A percentile compares a stretch with the other conserved stretches of the same genome.
These are phyloP conservation scores for Adansonia grandidieri DNA, from an alignment of 441 rosid genomes.

Conservation along the genomic window DNA sequence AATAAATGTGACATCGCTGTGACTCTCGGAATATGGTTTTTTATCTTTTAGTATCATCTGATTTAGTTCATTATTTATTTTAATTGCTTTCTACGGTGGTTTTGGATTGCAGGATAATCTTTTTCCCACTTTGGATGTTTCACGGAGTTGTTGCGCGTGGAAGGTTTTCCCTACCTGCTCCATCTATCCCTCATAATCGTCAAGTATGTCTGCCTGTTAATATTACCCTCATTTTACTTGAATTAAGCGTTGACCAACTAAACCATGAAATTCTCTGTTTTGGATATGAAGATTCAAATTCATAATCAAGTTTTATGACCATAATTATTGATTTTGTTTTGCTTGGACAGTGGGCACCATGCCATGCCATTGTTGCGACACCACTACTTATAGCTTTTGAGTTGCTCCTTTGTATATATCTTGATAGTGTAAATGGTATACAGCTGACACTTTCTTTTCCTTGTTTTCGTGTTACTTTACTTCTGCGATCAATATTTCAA, in stretches of 20 bases:
- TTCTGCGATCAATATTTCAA: neutral
- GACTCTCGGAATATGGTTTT: neutral
- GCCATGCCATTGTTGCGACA: slow-evolving; percentile 92
- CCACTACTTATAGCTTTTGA: slow-evolving; percentile 94
- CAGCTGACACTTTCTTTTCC: slow-evolving; percentile 21
- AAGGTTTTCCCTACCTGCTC: slow-evolving; percentile 97
- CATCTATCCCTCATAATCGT: slow-evolving; percentile 84
- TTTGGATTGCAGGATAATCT: slow-evolving; percentile 63
- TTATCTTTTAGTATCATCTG: neutral
- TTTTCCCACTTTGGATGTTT: slow-evolving; percentile 86
- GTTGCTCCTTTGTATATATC: slow-evolving; percentile 90
- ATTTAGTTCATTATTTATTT: slow-evolving; percentile 12
- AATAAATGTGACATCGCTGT: neutral
- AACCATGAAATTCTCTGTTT: slow-evolving; percentile 1
- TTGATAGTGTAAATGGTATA: slow-evolving; percentile 82
- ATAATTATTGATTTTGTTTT: slow-evolving; percentile 27
- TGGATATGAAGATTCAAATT: slow-evolving; percentile 12
- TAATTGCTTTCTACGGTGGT: slow-evolving; percentile 15
- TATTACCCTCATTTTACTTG: slow-evolving; percentile 6
- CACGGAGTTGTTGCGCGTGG: slow-evolving; percentile 94
- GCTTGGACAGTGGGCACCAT: slow-evolving; percentile 96
- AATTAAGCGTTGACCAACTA: neutral
- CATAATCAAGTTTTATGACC: slow-evolving; percentile 22
- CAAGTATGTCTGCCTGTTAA: slow-evolving; percentile 54
- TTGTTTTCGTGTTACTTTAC: neutral